Evolutionary conservation across 2,329 filamentous ascomycete species (phyloP), one percentile per base, ranked within the genome.

Genomic region (Nigrograna mackinnonii): DNA sequence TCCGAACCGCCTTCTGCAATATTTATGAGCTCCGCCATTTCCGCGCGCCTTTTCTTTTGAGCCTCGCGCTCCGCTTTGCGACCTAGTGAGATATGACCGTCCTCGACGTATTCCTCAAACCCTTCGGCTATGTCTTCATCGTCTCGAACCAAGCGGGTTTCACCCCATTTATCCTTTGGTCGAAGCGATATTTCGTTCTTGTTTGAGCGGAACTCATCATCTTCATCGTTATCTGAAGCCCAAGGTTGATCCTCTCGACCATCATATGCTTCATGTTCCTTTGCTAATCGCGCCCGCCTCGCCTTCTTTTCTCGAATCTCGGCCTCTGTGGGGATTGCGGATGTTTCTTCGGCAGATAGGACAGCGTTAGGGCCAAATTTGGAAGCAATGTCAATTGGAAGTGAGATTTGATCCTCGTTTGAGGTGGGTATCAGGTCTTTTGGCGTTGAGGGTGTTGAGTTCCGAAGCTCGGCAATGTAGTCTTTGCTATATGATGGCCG

Each of bases 91-190:
- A 96, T 81, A 6, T 83, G 82, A 6, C 88, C 90, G 61, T 96
- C 89, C 30, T 94, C 88, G 6, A 94, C 89, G 57, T 89, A 96
- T 41, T 92, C 86, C 46, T 97, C 92, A 55, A 95, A 97, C 0
- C 91, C 91, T 70, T 97, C 94, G 26, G 88, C 89, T 0, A 96
- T 79, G 59, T 97, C 90, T 63, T 97, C 92, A 56, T 97, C 92
- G 22, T 96, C 91, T 31, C 79, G 81, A 5, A 91, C 80, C 2
- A 97, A 78, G 2, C 92, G 80, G 5, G 86, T 87, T 47, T 91
- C 73, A 4, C 61, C 80, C 22, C 82, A 79, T 51, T 86, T 83
- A 56, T 85, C 82, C 50, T 82, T 82, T 14, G 73, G 70, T 38
- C 76, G 71, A 2, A 78, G 62, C 2, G 80, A 70, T 44, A 78